phyloP scores from a whole-genome alignment of 2,329 filamentous ascomycete species.

The Lecanicillium sp. region DNA sequence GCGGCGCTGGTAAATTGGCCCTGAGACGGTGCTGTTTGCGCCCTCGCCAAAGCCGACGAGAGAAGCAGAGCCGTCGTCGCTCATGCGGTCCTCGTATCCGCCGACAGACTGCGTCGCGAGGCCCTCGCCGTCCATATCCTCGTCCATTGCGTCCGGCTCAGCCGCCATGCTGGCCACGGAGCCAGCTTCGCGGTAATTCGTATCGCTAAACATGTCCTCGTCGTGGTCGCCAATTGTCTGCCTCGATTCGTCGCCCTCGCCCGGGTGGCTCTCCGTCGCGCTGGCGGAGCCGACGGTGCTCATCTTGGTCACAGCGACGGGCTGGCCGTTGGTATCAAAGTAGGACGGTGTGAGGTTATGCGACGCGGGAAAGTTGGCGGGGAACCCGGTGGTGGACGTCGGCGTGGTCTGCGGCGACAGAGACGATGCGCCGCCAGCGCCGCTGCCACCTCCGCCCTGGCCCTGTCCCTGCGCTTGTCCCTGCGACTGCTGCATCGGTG shows the following conservation, averaged over 20 bases:
- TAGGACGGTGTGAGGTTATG: constrained; percentile 56
- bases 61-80: constrained; percentile 75
- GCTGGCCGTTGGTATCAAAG: constrained; percentile 71
- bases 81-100: constrained; percentile 64
- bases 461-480: constrained; percentile 3
- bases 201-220: constrained; percentile 65
- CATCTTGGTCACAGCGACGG: constrained; percentile 62
- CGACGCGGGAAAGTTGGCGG: constrained; percentile 27
- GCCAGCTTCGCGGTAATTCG: constrained; percentile 48
- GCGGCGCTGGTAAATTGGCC: constrained; percentile 59
- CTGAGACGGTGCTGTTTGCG: constrained; percentile 75
- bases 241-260: constrained; percentile 43
- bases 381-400: constrained; percentile 38
- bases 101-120: constrained; percentile 34
- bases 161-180: constrained; percentile 48
- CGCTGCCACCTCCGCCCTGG: constrained; percentile 18
- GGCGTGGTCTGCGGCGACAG: constrained; percentile 43
- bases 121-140: constrained; percentile 39
- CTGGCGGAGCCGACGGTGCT: constrained; percentile 89
- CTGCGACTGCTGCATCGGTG: constrained; percentile 25
- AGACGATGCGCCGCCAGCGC: constrained; percentile 24
- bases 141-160: constrained; percentile 42
- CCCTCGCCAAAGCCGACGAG: constrained; percentile 86
- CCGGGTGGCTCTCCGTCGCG: constrained; percentile 67
- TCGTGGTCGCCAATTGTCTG: constrained; percentile 48